Evolutionary conservation across 2,329 filamentous ascomycete species (phyloP), one percentile per base, ranked within the genome.

Genomic region (Pseudogymnoascus sp.): DNA sequence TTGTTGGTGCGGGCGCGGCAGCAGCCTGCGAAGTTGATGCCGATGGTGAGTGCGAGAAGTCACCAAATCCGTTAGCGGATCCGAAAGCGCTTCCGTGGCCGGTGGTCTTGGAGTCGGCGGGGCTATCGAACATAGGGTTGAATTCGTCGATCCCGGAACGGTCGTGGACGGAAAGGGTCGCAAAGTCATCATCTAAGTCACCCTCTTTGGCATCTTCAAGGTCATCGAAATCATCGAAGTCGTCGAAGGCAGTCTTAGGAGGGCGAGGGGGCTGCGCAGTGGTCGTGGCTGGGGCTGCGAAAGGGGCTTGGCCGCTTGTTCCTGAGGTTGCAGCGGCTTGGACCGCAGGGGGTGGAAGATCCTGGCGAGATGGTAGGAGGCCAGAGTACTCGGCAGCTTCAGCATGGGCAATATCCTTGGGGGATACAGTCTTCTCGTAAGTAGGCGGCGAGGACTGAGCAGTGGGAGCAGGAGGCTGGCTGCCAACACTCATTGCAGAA

Each of bases 181-280:
- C 86, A 76, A 93, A 91, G 67, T 93, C 90, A 64, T 93, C 90
- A 64, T 93, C 90, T 1, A 83, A 86, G 24, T 83, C 86, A 59
- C 88, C 89, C 74, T 95, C 91, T 72, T 91, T 91, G 50, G 91
- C 91, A 71, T 96, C 91, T 65, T 91, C 87, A 14, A 96, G 82
- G 63, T 90, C 90, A 69, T 91, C 89, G 68, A 95, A 95, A 67
- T 87, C 84, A 60, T 91, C 90, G 65, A 92, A 85, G 61, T 92
- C 89, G 65, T 90, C 87, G 72, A 92, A 91, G 1, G 84, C 81
- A 21, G 81, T 76, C 67, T 79, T 79, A 14, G 74, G 70, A 1
- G 77, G 71, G 64, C 76, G 74, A 37, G 73, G 69, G 24, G 72
- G 72, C 44, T 73, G 69, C 21, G 71, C 67, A 16, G 70, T 69